Base-by-base conservation (phyloP, 805 yeast genomes). In the Barnettozyma pratensis region DNA sequence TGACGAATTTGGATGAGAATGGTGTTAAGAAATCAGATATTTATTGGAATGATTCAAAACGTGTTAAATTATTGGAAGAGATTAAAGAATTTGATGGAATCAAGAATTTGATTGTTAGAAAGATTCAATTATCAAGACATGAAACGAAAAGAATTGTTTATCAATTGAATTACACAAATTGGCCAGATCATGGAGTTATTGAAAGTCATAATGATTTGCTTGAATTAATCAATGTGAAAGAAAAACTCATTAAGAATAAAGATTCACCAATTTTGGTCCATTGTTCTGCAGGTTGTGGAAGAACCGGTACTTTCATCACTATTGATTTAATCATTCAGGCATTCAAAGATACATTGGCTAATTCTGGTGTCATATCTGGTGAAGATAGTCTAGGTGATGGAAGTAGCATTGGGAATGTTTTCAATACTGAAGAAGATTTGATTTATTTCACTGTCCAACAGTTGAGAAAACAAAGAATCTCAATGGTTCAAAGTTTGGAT, bases 261-360 rank as follows among this genome's bases (percentile, higher is more conserved):
- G 59, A 64, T 2, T 51, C 69, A 0, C 92, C 94, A 25, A 72
- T 83, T 2, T 69, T 90, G 40, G 87, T 86, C 25, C 99, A 94
- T 63, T 94, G 99, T 60, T 89, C 97, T 5, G 99, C 99, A 0
- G 99, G 99, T 1, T 92, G 96, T 51, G 99, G 99, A 3, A 72
- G 99, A 54, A 88, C 98, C 0, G 99, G 99, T 3, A 89, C 96
- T 1, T 87, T 83, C 60, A 79, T 88, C 50, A 80, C 91, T 3
- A 68, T 82, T 35, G 90, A 85, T 59, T 66, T 60, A 11, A 51
- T 61, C 26, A 12, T 60, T 14, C 49, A 49, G 19, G 51, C 60
- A 0, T 56, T 54, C 37, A 54, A 47, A 46, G 40, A 44, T n/a
- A 39, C 40, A 40, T 19, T 19, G 19, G 19, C 19, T 19, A 19